A percentile compares a stretch with the other conserved stretches of the same genome.
Conservation (phyloP, 2,329 filamentous ascomycete genomes). For the Colletotrichum paranaense region DNA sequence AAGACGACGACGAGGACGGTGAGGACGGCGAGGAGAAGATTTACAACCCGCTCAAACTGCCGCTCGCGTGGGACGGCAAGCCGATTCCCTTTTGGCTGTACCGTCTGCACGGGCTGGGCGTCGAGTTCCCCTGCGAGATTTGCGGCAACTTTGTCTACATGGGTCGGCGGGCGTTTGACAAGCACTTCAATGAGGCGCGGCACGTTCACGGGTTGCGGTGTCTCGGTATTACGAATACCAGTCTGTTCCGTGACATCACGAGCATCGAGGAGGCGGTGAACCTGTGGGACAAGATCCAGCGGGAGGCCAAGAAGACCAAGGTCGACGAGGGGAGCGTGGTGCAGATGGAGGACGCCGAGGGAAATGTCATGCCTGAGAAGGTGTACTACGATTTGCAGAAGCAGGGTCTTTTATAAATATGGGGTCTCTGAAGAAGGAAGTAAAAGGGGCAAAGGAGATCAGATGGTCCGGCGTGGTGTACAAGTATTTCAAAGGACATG, state of each 20-base stretch:
- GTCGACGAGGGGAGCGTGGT: constrained; percentile 85
- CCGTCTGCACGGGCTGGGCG: constrained; percentile 93
- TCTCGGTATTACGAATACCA: constrained; percentile 90
- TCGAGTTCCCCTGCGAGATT: constrained; percentile 95
- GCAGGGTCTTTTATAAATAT: constrained; percentile 79
- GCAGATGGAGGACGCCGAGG: constrained; percentile 98
- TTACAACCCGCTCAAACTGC: constrained; percentile 96
- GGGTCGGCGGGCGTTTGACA: constrained; percentile 95
- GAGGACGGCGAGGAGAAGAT: constrained; percentile 87
- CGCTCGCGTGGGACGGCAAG: constrained; percentile 97
- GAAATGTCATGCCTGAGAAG: constrained; percentile 99
- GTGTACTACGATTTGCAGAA: constrained; percentile 96
- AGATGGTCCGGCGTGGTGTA: neutral
- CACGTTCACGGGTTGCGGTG: constrained; percentile 96
- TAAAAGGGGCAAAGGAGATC: no score
- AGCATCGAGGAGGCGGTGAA: constrained; percentile 88
- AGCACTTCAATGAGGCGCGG: constrained; percentile 95
- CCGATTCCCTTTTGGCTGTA: constrained; percentile 99
- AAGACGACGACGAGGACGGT: constrained; percentile 73
- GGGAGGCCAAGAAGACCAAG: constrained; percentile 82
- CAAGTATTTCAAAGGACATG: neutral
- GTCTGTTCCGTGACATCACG: constrained; percentile 93
- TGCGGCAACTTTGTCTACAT: constrained; percentile 99
- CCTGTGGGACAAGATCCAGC: constrained; percentile 93
- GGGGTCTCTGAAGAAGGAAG: neutral